These are phyloP conservation scores for Linanthus parryae DNA, from an alignment of 148 eudicot genomes.

Conservation along the genomic window DNA sequence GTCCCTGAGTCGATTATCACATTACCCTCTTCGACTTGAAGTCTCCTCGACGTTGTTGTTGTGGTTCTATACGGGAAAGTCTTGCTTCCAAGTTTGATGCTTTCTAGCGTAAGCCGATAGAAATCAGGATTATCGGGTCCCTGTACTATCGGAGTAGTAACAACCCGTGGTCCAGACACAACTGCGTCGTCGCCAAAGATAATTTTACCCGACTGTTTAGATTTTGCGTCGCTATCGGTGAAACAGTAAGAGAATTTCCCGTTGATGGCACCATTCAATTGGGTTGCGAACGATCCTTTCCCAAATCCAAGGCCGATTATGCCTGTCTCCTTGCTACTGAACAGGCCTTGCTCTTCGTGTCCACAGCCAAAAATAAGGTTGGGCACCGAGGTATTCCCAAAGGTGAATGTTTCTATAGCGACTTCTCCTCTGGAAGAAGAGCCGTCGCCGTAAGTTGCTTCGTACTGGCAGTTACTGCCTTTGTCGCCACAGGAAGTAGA, in stretches of 20 bases:
- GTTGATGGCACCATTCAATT: conserved; percentile 36
- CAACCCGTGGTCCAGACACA: neutral
- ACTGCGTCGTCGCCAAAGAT: conserved; percentile 28
- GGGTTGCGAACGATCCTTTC: conserved; percentile 48
- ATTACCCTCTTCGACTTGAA: conserved; percentile 24
- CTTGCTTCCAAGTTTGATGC: neutral
- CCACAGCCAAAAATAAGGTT: conserved; percentile 81
- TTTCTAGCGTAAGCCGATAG: neutral
- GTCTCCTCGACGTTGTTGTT: neutral
- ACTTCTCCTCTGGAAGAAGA: conserved; percentile 60
- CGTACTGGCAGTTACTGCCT: conserved; percentile 34
- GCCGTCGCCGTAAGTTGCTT: conserved; percentile 73
- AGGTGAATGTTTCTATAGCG: conserved; percentile 31
- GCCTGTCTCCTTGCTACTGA: conserved; percentile 67
- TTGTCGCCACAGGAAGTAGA: conserved; percentile 21
- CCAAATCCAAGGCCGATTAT: conserved; percentile 69
- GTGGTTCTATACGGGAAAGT: neutral
- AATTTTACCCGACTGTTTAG: conserved; percentile 18
- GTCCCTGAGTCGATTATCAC: conserved; percentile 87
- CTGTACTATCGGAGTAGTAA: neutral
- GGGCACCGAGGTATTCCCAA: conserved; percentile 28
- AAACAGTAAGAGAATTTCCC: conserved; percentile 73
- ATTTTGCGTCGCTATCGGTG: conserved; percentile 31
- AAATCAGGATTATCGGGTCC: too few relatives aligned
- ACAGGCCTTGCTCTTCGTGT: conserved; percentile 52